A percentile compares a stretch with the other conserved stretches of the same genome.
phyloP scores from a whole-genome alignment of 192 early-diverging fungal species.

The Blastocladiella britannica region DNA sequence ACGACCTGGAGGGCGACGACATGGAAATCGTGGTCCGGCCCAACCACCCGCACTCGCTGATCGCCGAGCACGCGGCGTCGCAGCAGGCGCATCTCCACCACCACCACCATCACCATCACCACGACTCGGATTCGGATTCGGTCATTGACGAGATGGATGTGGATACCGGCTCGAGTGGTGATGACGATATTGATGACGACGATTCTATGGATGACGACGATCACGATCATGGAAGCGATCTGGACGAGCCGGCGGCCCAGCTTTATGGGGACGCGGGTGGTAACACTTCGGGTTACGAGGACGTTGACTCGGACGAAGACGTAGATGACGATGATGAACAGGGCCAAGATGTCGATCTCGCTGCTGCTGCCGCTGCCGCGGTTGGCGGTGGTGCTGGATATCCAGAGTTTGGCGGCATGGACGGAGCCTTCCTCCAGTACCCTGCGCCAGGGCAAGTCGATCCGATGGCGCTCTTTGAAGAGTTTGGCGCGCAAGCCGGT shows the following conservation, averaged over 20 bases:
- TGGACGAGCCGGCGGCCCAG: too few relatives aligned
- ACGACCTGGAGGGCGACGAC: slow-evolving; percentile 6
- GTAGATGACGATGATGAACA: slow-evolving; percentile 9
- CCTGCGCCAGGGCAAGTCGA: too few relatives aligned
- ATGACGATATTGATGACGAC: slow-evolving; percentile 22
- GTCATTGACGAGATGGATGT: slow-evolving; percentile 25
- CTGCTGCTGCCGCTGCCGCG: too few relatives aligned
- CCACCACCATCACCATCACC: slow-evolving; percentile 13
- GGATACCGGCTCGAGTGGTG: slow-evolving; percentile 18
- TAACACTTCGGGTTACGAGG: slow-evolving; percentile 16
- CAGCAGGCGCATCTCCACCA: slow-evolving; percentile 23
- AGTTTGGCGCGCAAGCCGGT: slow-evolving; percentile 1
- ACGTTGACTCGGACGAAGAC: slow-evolving; percentile 19
- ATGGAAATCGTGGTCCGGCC: slow-evolving; percentile 33
- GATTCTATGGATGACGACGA: slow-evolving; percentile 31
- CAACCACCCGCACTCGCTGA: slow-evolving; percentile 19
- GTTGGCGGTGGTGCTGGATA: too few relatives aligned
- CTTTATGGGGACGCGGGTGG: too few relatives aligned
- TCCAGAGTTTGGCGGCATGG: too few relatives aligned
- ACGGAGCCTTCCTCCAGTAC: too few relatives aligned
- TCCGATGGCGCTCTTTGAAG: too few relatives aligned
- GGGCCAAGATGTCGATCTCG: neutral
- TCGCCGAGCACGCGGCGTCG: slow-evolving; percentile 18
- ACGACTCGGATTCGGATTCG: slow-evolving; percentile 8
- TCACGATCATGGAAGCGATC: slow-evolving; percentile 18